phyloP scores from a whole-genome alignment of 1,284 basidiomycete genomes.

The Coniferiporia weirii region DNA sequence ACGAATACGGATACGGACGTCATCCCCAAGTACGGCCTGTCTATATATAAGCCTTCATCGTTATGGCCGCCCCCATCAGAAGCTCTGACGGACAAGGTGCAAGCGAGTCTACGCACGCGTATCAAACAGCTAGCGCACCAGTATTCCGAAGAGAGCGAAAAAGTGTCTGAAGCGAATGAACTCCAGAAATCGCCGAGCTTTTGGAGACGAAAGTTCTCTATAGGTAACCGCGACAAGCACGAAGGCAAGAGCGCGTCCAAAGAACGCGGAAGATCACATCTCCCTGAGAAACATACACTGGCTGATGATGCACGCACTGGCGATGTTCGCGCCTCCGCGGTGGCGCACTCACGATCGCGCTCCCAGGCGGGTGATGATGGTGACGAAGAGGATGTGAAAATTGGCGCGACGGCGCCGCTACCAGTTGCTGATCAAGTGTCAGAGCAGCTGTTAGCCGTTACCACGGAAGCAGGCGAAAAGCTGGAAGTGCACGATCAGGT shows the following conservation, averaged over 20 bases:
- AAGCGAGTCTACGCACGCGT: slow-evolving; percentile 53
- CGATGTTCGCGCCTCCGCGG: slow-evolving; percentile 13
- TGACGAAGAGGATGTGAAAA: slow-evolving; percentile 15
- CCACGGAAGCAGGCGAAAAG: slow-evolving; percentile 42
- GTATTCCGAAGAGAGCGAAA: background rate
- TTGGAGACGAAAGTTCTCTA: slow-evolving; percentile 4
- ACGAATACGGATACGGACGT: slow-evolving; percentile 85
- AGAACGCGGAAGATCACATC: background rate
- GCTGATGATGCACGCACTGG: slow-evolving; percentile 11
- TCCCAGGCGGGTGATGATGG: background rate
- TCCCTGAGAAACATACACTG: background rate
- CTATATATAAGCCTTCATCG: slow-evolving; percentile 78
- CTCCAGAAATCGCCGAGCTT: background rate
- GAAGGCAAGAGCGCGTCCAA: background rate
- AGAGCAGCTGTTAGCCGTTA: slow-evolving; percentile 41
- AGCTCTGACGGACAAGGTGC: slow-evolving; percentile 61
- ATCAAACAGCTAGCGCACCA: slow-evolving; percentile 33
- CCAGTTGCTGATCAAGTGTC: slow-evolving; percentile 31
- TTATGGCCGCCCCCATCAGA: slow-evolving; percentile 90
- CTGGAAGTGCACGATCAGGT: slow-evolving; percentile 67
- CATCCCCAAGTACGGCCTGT: slow-evolving; percentile 62
- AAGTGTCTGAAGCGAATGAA: background rate
- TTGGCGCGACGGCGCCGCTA: slow-evolving; percentile 43
- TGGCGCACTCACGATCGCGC: background rate
- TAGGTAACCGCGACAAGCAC: background rate